Evolutionary conservation across 2,329 filamentous ascomycete genomes (phyloP), one percentile per base, ranked within the genome.

Genomic region (Hortaea werneckii): DNA sequence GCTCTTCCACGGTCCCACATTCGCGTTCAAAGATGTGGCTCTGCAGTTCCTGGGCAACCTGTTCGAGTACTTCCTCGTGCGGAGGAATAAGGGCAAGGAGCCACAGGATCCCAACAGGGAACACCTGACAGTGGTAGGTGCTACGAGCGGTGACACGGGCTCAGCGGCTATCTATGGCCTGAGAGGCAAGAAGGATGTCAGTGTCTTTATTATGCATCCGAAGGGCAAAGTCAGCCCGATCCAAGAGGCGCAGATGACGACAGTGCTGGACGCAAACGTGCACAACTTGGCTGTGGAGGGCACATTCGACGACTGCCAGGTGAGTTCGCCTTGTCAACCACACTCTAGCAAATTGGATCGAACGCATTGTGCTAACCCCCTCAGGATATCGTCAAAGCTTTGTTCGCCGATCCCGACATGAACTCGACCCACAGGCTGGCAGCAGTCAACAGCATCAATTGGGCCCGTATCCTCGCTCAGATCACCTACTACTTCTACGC

Each of bases 161-260:
- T 95, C 87, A 28, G 90, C 90, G 8, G 92, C 92, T 54, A 96
- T 98, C 57, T 95, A 96, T 62, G 92, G 92, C 46, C 75, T 98
- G 45, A 75, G 89, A 42, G 88, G 89, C 45, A 96, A 96, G 79
- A 89, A 94, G 69, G 92, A 98, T 74, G 86, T 95, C 11, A 94
- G 87, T 0, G 86, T 96, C 44, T 92, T 94, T 71, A 96, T 98
- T 63, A 77, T 96, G 59, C 84, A 90, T 66, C 92, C 92, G 27
- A 86, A 92, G 66, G 90, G 88, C 51, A 85, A 87, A 55, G 84
- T 96, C 51, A 88, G 83, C 63, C 86, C 88, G 10, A 85, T 96
- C 47, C 92, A 96, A 67, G 87, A 96, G 67, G 85, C 86, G 4
- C 92, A 96, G 70, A 96, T 96, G 92, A 95, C 89, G 0, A 95